Evolutionary conservation across 108 stramenopile genomes (phyloP).

Genomic region (Craspedostauros australis): DNA sequence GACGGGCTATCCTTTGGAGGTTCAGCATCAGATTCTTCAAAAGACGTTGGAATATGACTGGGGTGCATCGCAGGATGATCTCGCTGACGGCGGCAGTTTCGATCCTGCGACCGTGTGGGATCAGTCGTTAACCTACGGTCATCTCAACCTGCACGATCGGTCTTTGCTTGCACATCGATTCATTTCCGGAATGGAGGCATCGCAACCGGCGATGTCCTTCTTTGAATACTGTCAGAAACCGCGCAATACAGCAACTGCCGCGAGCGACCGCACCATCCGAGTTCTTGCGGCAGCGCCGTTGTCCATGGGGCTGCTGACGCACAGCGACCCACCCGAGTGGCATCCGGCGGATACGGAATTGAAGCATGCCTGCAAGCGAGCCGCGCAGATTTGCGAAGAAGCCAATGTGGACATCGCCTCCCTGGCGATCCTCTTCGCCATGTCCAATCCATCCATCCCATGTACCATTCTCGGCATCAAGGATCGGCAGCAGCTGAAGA

Average conservation of each 20-base stretch:
- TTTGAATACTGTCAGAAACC: slow-evolving; percentile 46
- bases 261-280: slow-evolving; percentile 31
- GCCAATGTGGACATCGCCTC: slow-evolving; percentile 46
- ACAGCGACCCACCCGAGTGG: slow-evolving; percentile 54
- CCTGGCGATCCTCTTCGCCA: slow-evolving; percentile 56
- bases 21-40: slow-evolving; percentile 74
- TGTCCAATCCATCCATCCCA: slow-evolving; percentile 48
- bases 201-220: slow-evolving; percentile 5
- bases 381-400: slow-evolving; percentile 36
- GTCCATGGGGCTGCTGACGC: slow-evolving; percentile 83
- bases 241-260: too few relatives aligned
- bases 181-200: slow-evolving; percentile 3
- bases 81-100: slow-evolving; percentile 5
- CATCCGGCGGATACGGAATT: slow-evolving; percentile 70
- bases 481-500: slow-evolving; percentile 49
- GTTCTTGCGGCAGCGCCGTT: slow-evolving; percentile 81
- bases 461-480: slow-evolving; percentile 84
- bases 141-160: slow-evolving; percentile 76
- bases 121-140: slow-evolving; percentile 80
- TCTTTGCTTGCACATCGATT: slow-evolving; percentile 37
- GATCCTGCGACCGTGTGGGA: slow-evolving; percentile 44
- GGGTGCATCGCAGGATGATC: too few relatives aligned
- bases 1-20: slow-evolving; percentile 86
- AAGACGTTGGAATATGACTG: slow-evolving; percentile 31
- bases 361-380: slow-evolving; percentile 56